Conservation (phyloP, 2,329 filamentous ascomycete genomes). For the Didymella lethalis region DNA sequence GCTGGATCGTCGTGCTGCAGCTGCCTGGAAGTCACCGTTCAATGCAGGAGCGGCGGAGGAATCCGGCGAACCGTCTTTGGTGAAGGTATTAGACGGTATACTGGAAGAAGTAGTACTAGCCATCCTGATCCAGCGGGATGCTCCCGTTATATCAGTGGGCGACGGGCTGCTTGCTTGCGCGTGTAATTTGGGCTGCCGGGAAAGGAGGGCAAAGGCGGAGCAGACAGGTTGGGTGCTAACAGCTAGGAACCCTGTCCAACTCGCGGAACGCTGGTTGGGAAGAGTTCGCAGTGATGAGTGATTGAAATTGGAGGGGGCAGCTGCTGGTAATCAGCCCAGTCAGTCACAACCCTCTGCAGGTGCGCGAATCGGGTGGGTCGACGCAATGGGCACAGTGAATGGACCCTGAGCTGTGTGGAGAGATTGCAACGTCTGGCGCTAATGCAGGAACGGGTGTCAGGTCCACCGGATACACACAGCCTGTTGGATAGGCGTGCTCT, state of each 20-base stretch:
- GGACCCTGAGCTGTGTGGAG: conserved; percentile 12
- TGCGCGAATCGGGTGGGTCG: conserved; percentile 21
- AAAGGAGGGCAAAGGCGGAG: conserved; percentile 32
- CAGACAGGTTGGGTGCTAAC: conserved; percentile 22
- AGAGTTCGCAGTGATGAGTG: conserved; percentile 7
- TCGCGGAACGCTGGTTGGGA: conserved; percentile 15
- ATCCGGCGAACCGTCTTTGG: conserved; percentile 42
- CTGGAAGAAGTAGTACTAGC: conserved; percentile 33
- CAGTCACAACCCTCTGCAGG: conserved; percentile 17
- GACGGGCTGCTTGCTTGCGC: conserved; percentile 27
- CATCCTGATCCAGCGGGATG: conserved; percentile 38
- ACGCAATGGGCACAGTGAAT: conserved; percentile 24
- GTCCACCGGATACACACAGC: conserved; percentile 7
- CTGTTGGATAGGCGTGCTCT: neutral
- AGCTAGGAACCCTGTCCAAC: conserved; percentile 24
- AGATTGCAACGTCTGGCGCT: conserved; percentile 20
- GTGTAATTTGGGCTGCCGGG: conserved; percentile 38
- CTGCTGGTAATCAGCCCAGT: conserved; percentile 22
- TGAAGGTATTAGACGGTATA: conserved; percentile 25
- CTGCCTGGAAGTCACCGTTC: conserved; percentile 19
- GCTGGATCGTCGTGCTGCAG: conserved; percentile 21
- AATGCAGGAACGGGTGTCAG: conserved; percentile 29
- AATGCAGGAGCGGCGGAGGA: conserved; percentile 25
- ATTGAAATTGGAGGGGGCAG: conserved; percentile 35
- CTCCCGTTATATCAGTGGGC: conserved; percentile 35